Percentiles rank a stretch among this genome's conserved stretches.
Evolutionary conservation across 2,329 filamentous ascomycete species (phyloP).

Genomic region (Penicillium sp.): DNA sequence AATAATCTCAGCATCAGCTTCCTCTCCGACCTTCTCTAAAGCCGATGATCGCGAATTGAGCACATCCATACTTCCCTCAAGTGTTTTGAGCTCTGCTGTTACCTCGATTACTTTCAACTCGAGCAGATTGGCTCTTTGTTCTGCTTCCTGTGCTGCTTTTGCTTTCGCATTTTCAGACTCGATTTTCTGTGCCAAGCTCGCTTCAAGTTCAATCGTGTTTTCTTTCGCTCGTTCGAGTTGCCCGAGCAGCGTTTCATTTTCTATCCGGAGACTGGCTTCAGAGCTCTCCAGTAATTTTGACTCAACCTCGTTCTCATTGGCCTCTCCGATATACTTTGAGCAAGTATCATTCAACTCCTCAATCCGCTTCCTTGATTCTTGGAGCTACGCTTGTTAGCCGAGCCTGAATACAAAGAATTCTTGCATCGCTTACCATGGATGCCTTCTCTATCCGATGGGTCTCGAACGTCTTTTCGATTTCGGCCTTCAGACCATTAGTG

Average conservation of each 20-base stretch:
- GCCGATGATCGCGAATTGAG: conserved; percentile 14
- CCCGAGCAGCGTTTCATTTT: conserved; percentile 19
- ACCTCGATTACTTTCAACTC: conserved; percentile 22
- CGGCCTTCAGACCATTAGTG: conserved; percentile 22
- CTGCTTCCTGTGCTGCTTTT: conserved; percentile 6
- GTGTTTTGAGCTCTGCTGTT: conserved; percentile 30
- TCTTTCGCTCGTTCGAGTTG: conserved; percentile 23
- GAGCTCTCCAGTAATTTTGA: conserved; percentile 24
- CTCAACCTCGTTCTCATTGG: conserved; percentile 18
- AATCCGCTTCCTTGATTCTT: conserved; percentile 22
- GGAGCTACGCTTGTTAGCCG: conserved; percentile 24
- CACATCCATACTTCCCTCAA: conserved; percentile 12
- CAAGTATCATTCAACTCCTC: conserved; percentile 15
- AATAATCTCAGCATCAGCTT: conserved; percentile 26
- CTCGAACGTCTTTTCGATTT: conserved; percentile 16
- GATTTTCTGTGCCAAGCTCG: conserved; percentile 3
- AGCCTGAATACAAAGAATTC: neutral
- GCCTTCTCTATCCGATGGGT: conserved; percentile 14
- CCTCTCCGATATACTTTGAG: conserved; percentile 11
- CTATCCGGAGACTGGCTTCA: conserved; percentile 16
- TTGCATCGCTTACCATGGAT: conserved; percentile 18
- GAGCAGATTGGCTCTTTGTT: conserved; percentile 17
- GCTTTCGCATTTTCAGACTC: conserved; percentile 6
- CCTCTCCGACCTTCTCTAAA: conserved; percentile 23
- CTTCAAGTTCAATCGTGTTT: conserved; percentile 25